Evolutionary conservation across 2,329 filamentous ascomycete genomes (phyloP), one percentile per base, ranked within the genome.

Genomic region (Alternaria gaisen): DNA sequence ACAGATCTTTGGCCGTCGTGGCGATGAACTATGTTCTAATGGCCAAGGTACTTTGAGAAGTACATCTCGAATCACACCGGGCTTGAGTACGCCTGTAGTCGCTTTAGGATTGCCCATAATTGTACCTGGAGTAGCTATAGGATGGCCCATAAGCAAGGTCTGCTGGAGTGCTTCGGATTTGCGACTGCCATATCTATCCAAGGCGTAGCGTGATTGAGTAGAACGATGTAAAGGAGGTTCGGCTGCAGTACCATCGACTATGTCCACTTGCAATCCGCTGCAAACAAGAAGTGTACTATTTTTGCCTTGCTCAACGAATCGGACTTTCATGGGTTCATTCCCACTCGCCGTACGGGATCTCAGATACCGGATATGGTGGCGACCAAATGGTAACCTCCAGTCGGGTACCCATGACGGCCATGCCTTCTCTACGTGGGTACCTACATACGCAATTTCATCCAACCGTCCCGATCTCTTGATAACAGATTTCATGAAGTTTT

Each of bases 261-360:
- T 11, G 4, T 48, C 46, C 8, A 48, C 30, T 1, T 7, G 4
- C 1, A 48, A 34, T 4, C 46, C 46, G 1, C 7, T 10, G 12
- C 46, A 48, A 0, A 11, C 44, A 48, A 48, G 28, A 48, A 22
- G 22, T 5, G 22, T 22, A 10, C 2, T 3, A 3, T 4, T 5
- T 2, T 6, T 48, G 1, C 12, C 7, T 34, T 22, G 5, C 18
- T 34, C 9, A 1, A 34, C 8, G 4, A 48, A 22, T 2, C 18
- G 30, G 3, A 16, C 8, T 6, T 2, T 3, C 8, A n/a, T 18
- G 6, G 28, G 1, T 34, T 6, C 0, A 2, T 10, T 2, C 4
- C 18, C 28, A 12, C 44, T 48, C n/a, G 44, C 18, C 9, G 2
- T 3, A 14, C 11, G 43, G 9, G 12, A 8, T 26, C 14, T 9